Evolutionary conservation across 352 stramenopile species (phyloP).

Genomic region (Phytopythium montanum): DNA sequence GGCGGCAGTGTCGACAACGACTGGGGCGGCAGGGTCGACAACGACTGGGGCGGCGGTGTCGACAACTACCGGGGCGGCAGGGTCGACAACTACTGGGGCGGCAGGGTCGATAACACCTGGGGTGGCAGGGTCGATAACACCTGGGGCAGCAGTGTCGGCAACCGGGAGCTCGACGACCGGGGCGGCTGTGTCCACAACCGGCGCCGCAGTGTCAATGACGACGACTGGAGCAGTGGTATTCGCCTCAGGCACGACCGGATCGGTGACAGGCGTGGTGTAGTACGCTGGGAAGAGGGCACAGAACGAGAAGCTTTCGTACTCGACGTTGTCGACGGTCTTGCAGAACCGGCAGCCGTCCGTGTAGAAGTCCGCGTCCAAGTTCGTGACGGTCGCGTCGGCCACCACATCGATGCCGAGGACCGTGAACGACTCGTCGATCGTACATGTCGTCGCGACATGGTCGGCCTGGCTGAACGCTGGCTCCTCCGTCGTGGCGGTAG

Average conservation of each 20-base stretch:
- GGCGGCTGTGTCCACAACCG: background rate
- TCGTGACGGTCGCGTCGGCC: conserved; percentile 9
- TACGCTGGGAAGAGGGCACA: conserved; percentile 8
- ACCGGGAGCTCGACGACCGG: background rate
- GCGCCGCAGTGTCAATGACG: background rate
- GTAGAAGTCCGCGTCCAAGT: conserved; percentile 13
- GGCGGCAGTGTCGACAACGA: background rate
- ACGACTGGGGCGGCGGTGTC: background rate
- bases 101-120: background rate
- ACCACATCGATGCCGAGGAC: conserved; percentile 13
- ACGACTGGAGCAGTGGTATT: background rate
- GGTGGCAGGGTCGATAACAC: background rate
- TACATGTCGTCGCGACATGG: background rate
- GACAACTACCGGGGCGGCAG: background rate
- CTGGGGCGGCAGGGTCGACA: background rate
- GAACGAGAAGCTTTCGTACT: conserved; percentile 10
- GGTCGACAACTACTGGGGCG: background rate
- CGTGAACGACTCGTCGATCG: conserved; percentile 3
- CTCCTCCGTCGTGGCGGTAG: background rate
- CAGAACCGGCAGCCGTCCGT: conserved; percentile 18
- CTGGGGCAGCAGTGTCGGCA: background rate
- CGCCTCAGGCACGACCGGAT: background rate
- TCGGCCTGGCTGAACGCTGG: background rate
- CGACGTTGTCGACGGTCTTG: conserved; percentile 9
- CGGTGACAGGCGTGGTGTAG: background rate